Base-by-base conservation (phyloP, 257 asterid species). In the Solanum dulcamara region DNA sequence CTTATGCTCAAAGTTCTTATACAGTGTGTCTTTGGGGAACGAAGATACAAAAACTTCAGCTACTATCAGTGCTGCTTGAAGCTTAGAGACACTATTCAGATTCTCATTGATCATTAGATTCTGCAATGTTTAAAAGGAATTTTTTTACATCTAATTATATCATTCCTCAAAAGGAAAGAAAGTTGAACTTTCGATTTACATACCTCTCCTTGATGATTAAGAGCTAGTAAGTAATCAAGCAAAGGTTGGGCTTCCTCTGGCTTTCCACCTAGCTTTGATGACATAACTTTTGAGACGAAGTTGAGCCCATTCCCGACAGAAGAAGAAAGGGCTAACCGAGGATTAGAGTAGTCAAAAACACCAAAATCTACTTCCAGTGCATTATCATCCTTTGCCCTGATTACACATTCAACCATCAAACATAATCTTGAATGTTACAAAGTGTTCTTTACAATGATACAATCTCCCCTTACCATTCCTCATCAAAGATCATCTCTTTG, bases 311-410 rank as follows among this genome's bases (percentile, higher is more conserved):
- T 88, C 48, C 98, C 97, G 37, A 93, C 90, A 1, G 97, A 92
- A 85, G 95, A 90, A 13, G 93, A 70, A 53, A 93, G 92, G 42
- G 96, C 84, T 80, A 90, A 84, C 7, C 84, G 88, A 40, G 92
- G 94, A 60, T 90, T 80, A 22, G 89, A 84, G 20, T 80, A 83
- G 70, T 93, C 94, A 81, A 93, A 91, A 60, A 92, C 94, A 81
- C 95, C 97, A 87, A 93, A 93, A 84, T 93, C 97, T 26, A 93
- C 85, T 91, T 95, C 97, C 86, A 95, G 51, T 50, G 93, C 91
- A 89, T 93, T 92, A 62, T 91, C 97, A 90, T 92, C 97, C 83
- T 89, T 89, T 50, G 96, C 93, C 98, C 98, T 95, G 94, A 40
- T 20, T 57, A 22, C 44, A 42, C 44, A 62, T 10, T 35, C 42